These are phyloP conservation scores for Ceratocystis lukuohia DNA, from an alignment of 2,329 filamentous ascomycete genomes.

Conservation along the genomic window DNA sequence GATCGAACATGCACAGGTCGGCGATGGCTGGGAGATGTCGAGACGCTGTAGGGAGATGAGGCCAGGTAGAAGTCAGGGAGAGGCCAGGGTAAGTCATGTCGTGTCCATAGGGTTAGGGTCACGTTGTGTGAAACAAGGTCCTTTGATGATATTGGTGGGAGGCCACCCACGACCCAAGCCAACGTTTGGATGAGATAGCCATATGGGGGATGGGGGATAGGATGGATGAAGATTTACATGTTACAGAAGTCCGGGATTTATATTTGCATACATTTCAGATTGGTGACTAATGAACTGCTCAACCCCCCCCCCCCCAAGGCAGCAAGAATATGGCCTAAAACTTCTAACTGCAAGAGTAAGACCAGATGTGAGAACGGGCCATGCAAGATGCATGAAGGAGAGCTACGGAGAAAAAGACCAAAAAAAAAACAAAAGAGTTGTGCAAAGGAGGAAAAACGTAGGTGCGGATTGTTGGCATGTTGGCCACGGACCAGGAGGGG, in stretches of 20 bases:
- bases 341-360: neutral
- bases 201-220: neutral
- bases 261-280: conserved; percentile 4
- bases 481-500: neutral
- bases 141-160: neutral
- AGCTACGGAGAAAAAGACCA: neutral
- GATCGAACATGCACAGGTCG: neutral
- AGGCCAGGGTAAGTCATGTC: neutral
- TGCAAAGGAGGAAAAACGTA: neutral
- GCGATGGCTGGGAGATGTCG: neutral
- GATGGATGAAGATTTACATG: neutral
- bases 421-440: neutral
- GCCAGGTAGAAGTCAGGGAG: neutral
- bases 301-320: neutral
- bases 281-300: neutral
- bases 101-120: neutral
- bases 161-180: neutral
- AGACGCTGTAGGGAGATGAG: neutral
- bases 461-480: neutral
- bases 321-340: neutral
- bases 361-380: neutral
- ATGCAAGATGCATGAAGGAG: neutral
- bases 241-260: neutral
- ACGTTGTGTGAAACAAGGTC: neutral
- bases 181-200: no score